These are phyloP conservation scores for Nigrospora sphaerica DNA, from an alignment of 2,329 filamentous ascomycete species.

Conservation along the genomic window DNA sequence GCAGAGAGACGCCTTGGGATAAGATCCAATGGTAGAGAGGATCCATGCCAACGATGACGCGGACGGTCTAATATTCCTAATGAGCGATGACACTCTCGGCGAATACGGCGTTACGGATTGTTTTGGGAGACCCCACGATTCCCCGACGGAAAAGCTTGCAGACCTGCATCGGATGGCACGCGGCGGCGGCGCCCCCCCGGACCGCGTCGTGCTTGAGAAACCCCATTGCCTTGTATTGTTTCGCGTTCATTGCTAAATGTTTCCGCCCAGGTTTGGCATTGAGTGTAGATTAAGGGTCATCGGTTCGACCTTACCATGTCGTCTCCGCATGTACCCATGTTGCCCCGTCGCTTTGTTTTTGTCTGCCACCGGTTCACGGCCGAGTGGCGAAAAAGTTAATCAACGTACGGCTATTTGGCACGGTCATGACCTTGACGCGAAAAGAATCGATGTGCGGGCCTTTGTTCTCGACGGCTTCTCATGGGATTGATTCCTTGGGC, in stretches of 20 bases:
- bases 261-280: slow-evolving; percentile 1
- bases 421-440: not conserved
- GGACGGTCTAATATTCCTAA: not conserved
- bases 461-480: too few relatives aligned
- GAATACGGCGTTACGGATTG: too few relatives aligned
- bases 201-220: too few relatives aligned
- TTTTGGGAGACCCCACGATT: too few relatives aligned
- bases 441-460: not conserved
- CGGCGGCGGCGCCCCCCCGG: too few relatives aligned
- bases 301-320: slow-evolving; percentile 6
- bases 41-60: too few relatives aligned
- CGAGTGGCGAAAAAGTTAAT: not conserved
- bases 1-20: not conserved
- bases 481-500: not conserved
- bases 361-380: slow-evolving; percentile 7
- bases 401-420: not conserved
- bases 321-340: not conserved
- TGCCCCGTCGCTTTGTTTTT: not conserved
- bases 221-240: not conserved
- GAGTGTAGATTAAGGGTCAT: slow-evolving; percentile 12
- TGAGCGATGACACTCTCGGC: not conserved
- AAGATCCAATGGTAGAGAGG: slow-evolving; percentile 1
- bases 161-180: too few relatives aligned
- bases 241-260: not conserved
- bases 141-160: too few relatives aligned